Evolutionary conservation across 1,284 basidiomycete genomes (phyloP).

Genomic region (Microbotryomycetes sp.): DNA sequence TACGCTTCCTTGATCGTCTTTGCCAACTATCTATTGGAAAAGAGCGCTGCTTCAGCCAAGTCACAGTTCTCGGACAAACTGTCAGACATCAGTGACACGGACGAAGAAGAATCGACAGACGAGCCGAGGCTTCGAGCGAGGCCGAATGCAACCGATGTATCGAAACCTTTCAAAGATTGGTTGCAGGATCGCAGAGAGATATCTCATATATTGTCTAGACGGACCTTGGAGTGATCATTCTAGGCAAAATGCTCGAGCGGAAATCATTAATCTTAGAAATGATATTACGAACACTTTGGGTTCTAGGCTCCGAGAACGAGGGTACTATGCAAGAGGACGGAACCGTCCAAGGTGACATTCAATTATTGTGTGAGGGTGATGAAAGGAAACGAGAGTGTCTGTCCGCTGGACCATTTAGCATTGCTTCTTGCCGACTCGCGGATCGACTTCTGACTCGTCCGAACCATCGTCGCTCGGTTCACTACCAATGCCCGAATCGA

Average conservation of each 20-base stretch:
- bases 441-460: background rate
- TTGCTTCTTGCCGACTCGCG: background rate
- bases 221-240: constrained; percentile 24
- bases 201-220: constrained; percentile 56
- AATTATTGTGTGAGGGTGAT: background rate
- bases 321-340: too few species aligned
- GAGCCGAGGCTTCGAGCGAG: constrained; percentile 38
- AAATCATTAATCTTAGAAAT: too few species aligned
- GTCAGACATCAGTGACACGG: constrained; percentile 36
- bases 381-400: background rate
- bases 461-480: background rate
- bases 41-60: constrained; percentile 19
- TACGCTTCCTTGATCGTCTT: constrained; percentile 92
- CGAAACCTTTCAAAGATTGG: constrained; percentile 65
- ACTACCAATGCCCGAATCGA: background rate
- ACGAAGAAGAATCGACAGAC: constrained; percentile 45
- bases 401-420: background rate
- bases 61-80: constrained; percentile 34
- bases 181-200: constrained; percentile 76
- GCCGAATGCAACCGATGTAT: constrained; percentile 3
- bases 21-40: constrained; percentile 88
- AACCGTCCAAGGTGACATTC: too few species aligned
- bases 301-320: too few species aligned
- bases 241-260: too few species aligned
- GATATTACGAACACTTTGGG: too few species aligned